phyloP scores from a whole-genome alignment of 2,329 filamentous ascomycete genomes.

The Colletotrichum endophyticum region DNA sequence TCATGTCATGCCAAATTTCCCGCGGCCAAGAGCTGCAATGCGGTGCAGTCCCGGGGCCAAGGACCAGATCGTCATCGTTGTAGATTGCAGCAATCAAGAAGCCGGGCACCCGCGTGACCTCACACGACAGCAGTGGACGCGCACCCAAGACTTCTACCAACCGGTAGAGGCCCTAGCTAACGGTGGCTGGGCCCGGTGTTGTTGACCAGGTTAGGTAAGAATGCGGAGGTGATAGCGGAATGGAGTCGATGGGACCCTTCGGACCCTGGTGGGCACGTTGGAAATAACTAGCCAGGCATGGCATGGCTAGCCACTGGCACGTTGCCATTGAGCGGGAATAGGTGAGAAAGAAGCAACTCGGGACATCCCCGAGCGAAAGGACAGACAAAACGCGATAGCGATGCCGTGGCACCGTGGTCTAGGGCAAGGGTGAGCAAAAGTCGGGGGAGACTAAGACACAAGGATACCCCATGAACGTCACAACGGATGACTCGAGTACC shows the following conservation, averaged over 20 bases:
- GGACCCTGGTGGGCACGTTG: background rate
- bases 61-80: constrained; percentile 7
- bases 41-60: background rate
- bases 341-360: background rate
- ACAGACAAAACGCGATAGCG: background rate
- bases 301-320: background rate
- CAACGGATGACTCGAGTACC: background rate
- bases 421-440: background rate
- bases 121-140: background rate
- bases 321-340: background rate
- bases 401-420: background rate
- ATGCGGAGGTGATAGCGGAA: constrained; percentile 14
- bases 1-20: background rate
- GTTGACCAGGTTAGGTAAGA: constrained; percentile 17
- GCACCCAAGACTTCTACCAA: background rate
- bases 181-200: constrained; percentile 3
- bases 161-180: background rate
- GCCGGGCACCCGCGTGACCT: constrained; percentile 3
- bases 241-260: background rate
- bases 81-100: background rate
- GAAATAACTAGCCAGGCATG: background rate
- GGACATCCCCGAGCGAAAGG: constrained; percentile 5
- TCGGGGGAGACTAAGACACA: background rate
- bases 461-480: background rate
- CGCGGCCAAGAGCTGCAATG: background rate